Conservation (phyloP, 345 rosid genomes). For the Raphanus sativus region DNA sequence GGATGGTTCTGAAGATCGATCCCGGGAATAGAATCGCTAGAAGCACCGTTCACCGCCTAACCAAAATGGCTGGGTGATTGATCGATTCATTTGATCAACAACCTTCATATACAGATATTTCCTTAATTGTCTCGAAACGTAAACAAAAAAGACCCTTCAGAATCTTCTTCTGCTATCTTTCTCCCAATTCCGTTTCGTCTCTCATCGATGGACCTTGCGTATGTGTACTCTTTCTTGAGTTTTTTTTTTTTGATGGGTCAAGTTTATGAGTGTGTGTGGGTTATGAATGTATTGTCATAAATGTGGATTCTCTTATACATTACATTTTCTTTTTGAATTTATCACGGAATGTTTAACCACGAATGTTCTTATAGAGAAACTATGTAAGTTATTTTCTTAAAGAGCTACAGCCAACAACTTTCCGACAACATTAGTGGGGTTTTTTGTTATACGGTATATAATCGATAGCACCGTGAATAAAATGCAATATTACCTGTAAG, state of each 20-base stretch:
- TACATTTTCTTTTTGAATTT: background rate
- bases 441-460: background rate
- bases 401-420: background rate
- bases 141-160: background rate
- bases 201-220: slow-evolving; percentile 14
- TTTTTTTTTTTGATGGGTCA: slow-evolving; percentile 12
- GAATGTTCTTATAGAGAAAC: background rate
- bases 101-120: background rate
- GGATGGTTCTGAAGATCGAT: slow-evolving; percentile 87
- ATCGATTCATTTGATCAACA: background rate
- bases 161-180: background rate
- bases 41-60: slow-evolving; percentile 92
- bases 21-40: slow-evolving; percentile 86
- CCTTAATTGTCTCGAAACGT: background rate
- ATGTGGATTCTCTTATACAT: background rate
- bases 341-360: slow-evolving; percentile 7
- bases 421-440: background rate
- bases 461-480: background rate
- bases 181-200: background rate
- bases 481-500: background rate
- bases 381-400: background rate
- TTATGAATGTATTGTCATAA: background rate
- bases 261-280: background rate
- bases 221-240: slow-evolving; percentile 17
- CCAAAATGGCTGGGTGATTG: slow-evolving; percentile 64